These are phyloP conservation scores for Jackrogersella multiformis DNA, from an alignment of 495 filamentous ascomycete genomes.

Conservation along the genomic window DNA sequence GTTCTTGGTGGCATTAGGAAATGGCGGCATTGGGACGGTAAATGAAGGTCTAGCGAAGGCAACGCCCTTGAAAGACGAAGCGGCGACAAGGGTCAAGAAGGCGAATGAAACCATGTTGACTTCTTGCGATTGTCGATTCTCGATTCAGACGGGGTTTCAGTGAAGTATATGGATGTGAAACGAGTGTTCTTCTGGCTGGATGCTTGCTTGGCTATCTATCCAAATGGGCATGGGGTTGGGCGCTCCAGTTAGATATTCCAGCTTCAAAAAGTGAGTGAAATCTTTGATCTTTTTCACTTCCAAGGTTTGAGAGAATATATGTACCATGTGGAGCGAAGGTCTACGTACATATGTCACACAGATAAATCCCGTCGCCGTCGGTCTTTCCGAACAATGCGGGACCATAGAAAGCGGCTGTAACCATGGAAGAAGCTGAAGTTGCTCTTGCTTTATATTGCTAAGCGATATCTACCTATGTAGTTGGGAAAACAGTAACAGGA, in stretches of 20 bases:
- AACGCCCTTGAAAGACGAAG: not conserved
- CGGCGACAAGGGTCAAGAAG: conserved; percentile 21
- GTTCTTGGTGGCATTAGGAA: conserved; percentile 17
- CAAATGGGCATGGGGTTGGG: not conserved
- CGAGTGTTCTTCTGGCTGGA: conserved; percentile 15
- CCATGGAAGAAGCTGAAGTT: not conserved
- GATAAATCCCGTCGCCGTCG: conserved; percentile 6
- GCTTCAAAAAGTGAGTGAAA: not conserved
- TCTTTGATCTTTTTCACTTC: not conserved
- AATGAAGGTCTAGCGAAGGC: conserved; percentile 10
- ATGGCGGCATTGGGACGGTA: conserved; percentile 1
- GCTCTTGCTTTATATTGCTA: not conserved
- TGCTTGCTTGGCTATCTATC: conserved; percentile 3
- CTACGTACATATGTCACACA: conserved; percentile 13
- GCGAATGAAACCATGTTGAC: conserved; percentile 19
- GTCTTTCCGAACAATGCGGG: conserved; percentile 16
- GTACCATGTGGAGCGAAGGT: not conserved
- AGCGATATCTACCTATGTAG: not conserved
- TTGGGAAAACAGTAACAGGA: not conserved
- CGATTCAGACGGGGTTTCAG: not conserved
- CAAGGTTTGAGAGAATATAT: not conserved
- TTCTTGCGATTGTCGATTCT: not conserved
- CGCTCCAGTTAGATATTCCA: not conserved
- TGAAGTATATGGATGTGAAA: conserved; percentile 5
- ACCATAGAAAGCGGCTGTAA: conserved; percentile 14